These are phyloP conservation scores for Lotus japonicus DNA, from an alignment of 306 rosid genomes.

Conservation along the genomic window DNA sequence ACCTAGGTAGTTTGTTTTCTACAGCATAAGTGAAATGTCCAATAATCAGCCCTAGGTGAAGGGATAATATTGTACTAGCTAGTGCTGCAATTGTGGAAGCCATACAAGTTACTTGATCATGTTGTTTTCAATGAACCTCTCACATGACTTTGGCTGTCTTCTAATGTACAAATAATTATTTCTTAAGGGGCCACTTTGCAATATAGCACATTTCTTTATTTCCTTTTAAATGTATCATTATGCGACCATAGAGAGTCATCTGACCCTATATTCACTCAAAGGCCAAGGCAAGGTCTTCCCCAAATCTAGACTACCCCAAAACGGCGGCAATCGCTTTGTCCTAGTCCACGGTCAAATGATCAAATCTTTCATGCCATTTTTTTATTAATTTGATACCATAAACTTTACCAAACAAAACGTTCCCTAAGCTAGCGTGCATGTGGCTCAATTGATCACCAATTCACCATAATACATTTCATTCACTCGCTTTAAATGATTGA, in stretches of 20 bases:
- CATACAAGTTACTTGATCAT: too few relatives aligned
- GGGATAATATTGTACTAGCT: too few relatives aligned
- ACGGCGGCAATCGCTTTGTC: neutral
- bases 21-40: too few relatives aligned
- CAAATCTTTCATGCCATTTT: neutral
- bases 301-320: neutral
- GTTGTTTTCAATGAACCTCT: too few relatives aligned
- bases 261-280: constrained; percentile 37
- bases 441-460: neutral
- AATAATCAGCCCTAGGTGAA: too few relatives aligned
- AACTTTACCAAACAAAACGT: neutral
- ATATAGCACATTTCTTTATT: too few relatives aligned
- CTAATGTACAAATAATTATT: too few relatives aligned
- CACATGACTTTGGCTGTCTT: too few relatives aligned
- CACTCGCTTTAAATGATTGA: constrained; percentile 13
- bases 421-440: neutral
- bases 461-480: neutral
- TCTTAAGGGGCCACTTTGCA: too few relatives aligned
- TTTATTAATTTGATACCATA: neutral
- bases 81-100: too few relatives aligned
- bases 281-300: constrained; percentile 17
- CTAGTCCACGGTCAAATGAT: constrained; percentile 25
- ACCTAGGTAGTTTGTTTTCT: too few relatives aligned
- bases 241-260: constrained; percentile 32
- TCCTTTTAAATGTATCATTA: neutral